Base-by-base conservation (phyloP, 192 early-diverging fungal species). In the Coemansia sp. region DNA sequence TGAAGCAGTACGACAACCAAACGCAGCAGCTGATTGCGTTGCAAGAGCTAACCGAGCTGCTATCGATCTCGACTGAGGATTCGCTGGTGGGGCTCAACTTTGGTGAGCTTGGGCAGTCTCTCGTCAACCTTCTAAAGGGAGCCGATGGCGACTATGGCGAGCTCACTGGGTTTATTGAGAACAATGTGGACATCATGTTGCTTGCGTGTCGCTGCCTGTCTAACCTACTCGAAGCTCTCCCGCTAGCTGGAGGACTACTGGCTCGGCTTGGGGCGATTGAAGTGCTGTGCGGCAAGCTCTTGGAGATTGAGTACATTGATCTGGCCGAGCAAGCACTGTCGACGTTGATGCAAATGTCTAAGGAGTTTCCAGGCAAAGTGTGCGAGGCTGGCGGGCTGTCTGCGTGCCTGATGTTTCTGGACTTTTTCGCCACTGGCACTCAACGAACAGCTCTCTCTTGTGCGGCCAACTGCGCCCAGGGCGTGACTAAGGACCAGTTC, bases 231-330 rank as follows among this genome's bases (percentile, higher is more conserved):
- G 96, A 98, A 62, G 94, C 93, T 2, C 87, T 93, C 57, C 96
- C 96, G 3, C 74, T 87, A 3, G 75, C 89, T 6, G 77, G 88
- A 6, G 75, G 84, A 0, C 83, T 85, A 7, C 83, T 96, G 33
- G 87, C 92, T 6, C 86, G 89, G 9, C 77, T 89, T 69, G 90
- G 89, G 3, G 91, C 87, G 10, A 84, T 95, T 0, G 70, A 85
- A 19, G 89, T 89, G 1, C 78, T 98, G 8, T 88, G 93, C 32
- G 75, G 78, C 37, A 95, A 95, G 71, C 77, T 98, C 30, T 79
- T 86, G 62, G 90, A 93, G 62, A 91, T 98, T 59, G 90, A 95
- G 67, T 96, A 92, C 62, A 96, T 97, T 60, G 96, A 98, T 64
- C 83, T 98, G 46, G 96, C 95, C 6, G 96, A 98, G 74, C 91